Conservation (phyloP, 2,329 filamentous ascomycete species). For the Pseudocercospora macadamiae region DNA sequence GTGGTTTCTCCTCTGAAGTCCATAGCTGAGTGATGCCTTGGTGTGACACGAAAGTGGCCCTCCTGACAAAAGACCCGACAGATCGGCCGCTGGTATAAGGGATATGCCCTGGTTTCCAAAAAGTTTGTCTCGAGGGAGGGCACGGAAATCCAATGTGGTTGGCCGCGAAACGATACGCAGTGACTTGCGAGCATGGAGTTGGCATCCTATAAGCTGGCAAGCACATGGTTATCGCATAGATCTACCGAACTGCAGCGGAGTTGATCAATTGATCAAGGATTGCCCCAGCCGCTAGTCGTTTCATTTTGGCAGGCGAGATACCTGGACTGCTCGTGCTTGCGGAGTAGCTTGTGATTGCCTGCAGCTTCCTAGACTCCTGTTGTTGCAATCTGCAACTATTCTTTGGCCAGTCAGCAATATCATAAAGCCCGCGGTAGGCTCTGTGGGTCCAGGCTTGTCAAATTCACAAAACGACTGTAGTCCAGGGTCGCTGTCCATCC, state of each 20-base stretch:
- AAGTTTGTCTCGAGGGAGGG: not conserved
- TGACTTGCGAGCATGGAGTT: not conserved
- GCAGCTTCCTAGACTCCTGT: not conserved
- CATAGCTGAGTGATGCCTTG: not conserved
- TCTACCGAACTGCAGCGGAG: not conserved
- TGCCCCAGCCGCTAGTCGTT: not conserved
- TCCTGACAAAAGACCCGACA: not conserved
- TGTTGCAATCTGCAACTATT: not conserved
- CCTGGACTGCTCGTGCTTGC: slow-evolving; percentile 3
- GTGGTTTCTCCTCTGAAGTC: not conserved
- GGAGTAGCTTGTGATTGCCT: slow-evolving; percentile 7
- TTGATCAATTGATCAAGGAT: not conserved
- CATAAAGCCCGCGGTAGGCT: not conserved
- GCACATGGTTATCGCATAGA: not conserved
- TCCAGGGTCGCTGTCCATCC: not conserved
- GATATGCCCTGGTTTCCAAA: not conserved
- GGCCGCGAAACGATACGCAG: not conserved
- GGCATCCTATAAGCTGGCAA: not conserved
- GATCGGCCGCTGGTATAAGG: not conserved
- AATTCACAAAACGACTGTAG: too few relatives aligned
- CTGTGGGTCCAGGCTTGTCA: not conserved
- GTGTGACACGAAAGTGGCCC: not conserved
- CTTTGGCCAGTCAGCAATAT: not conserved
- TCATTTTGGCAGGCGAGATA: slow-evolving; percentile 1
- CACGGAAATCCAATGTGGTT: not conserved